Evolutionary conservation across 352 stramenopile genomes (phyloP), one percentile per base, ranked within the genome.

Genomic region (Peronospora farinosa): DNA sequence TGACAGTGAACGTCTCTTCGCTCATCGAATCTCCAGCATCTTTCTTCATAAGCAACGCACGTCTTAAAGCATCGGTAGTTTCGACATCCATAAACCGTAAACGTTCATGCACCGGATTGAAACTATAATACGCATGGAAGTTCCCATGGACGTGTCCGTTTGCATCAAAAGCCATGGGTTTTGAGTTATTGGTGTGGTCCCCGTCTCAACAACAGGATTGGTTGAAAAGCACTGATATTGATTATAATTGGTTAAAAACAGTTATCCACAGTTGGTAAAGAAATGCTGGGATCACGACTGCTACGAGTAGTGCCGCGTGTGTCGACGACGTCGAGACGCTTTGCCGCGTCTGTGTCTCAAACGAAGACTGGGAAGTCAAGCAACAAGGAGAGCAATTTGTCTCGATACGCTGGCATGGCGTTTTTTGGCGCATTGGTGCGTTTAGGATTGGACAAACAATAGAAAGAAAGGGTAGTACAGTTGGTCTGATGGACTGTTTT

Each of bases 81-180:
- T 53, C 8, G 15, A 54, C 43, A 33, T 84, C 62, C 67, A 89
- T 86, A 65, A 90, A 93, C 3, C 78, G 70, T 54, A 93, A 65
- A 0, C 79, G 67, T 49, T 88, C 82, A 16, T 76, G 58, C 31
- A 73, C 82, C 10, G 78, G 75, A 33, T 90, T 91, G 57, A 90
- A 91, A 68, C 70, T 88, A 64, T 90, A 91, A 55, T 90, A 93
- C 30, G 78, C 67, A 36, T 90, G 79, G 63, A 91, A 88, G 60
- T 93, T 91, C 59, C 79, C 82, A 36, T 90, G 68, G 51, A 88
- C 65, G 30, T 91, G 77, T 40, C 78, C 82, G 46, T 86, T 66
- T 1, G 67, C 70, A 33, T 79, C 51, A 4, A 40, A 64, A 53
- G 61, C 60, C 63, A 78, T 70, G 33, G n/a, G n/a, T n/a, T n/a